Evolutionary conservation across 306 rosid genomes (phyloP).

Genomic region (Sindora glabra): DNA sequence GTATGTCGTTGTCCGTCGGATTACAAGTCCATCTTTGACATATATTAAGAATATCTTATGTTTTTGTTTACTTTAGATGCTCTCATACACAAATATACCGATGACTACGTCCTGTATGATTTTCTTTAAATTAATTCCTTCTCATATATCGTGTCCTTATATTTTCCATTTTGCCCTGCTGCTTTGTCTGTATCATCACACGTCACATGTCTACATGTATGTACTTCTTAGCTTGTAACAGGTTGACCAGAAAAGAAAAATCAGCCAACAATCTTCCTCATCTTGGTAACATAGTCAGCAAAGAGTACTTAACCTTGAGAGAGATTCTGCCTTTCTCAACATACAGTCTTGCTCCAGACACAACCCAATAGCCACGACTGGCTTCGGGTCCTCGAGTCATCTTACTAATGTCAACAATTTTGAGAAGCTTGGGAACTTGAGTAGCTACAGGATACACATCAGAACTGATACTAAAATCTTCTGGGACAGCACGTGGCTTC

Average conservation of each 20-base stretch:
- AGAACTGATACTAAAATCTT: conserved; percentile 87
- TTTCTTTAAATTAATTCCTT: too few relatives aligned
- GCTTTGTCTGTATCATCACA: too few relatives aligned
- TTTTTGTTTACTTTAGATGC: too few relatives aligned
- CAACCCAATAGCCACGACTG: conserved; percentile 95
- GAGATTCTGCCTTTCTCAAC: conserved; percentile 88
- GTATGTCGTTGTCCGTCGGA: too few relatives aligned
- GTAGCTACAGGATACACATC: conserved; percentile 86
- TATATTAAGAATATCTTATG: too few relatives aligned
- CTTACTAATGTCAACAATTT: conserved; percentile 86
- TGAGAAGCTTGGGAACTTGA: conserved; percentile 81
- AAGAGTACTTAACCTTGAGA: conserved; percentile 72
- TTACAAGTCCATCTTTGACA: too few relatives aligned
- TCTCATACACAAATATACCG: too few relatives aligned
- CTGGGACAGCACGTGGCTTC: conserved; percentile 75
- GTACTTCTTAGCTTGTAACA: too few relatives aligned
- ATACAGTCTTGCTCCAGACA: conserved; percentile 81
- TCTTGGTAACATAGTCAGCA: conserved; percentile 61
- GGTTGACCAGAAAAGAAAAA: conserved; percentile 8
- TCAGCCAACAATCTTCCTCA: conserved; percentile 62
- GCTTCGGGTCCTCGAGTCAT: conserved; percentile 94
- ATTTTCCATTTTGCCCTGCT: too few relatives aligned
- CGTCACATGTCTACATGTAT: too few relatives aligned
- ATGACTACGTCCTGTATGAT: too few relatives aligned
- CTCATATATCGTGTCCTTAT: too few relatives aligned